Percentiles rank a stretch among this genome's conserved stretches.
Conservation (phyloP, 2,329 filamentous ascomycete genomes). For the Truncatella angustata region DNA sequence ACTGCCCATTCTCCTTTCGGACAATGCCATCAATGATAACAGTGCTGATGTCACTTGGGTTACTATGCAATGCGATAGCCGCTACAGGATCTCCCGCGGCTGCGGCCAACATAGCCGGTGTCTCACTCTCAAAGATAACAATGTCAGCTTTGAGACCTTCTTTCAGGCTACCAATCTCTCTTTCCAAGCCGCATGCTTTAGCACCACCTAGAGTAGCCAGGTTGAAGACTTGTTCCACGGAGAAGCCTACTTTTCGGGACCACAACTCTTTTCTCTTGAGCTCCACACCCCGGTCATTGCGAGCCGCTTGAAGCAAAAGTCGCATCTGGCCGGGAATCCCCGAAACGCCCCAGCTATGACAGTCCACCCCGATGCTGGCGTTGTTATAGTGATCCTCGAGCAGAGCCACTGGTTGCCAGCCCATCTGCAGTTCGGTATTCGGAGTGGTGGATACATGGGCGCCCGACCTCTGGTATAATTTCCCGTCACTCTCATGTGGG, state of each 20-base stretch:
- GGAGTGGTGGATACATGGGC: constrained; percentile 43
- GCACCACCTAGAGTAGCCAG: constrained; percentile 47
- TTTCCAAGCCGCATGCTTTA: constrained; percentile 37
- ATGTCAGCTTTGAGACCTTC: constrained; percentile 47
- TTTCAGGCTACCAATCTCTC: constrained; percentile 41
- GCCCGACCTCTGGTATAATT: constrained; percentile 30
- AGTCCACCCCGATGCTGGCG: constrained; percentile 33
- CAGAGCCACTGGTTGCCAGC: constrained; percentile 34
- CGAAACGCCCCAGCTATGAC: constrained; percentile 26
- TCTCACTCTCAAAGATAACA: constrained; percentile 39
- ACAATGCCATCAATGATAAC: constrained; percentile 16
- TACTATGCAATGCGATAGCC: constrained; percentile 16
- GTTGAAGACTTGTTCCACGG: constrained; percentile 44
- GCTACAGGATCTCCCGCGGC: constrained; percentile 16
- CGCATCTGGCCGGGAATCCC: constrained; percentile 33
- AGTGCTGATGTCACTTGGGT: constrained; percentile 14
- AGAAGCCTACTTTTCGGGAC: constrained; percentile 25
- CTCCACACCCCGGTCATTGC: constrained; percentile 25
- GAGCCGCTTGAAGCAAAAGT: constrained; percentile 28
- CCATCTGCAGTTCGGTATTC: constrained; percentile 51
- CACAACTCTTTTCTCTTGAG: constrained; percentile 23
- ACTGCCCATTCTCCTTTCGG: constrained; percentile 12
- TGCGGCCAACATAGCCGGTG: constrained; percentile 14
- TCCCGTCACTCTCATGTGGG: constrained; percentile 31
- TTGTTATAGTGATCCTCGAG: constrained; percentile 25